A percentile compares a stretch with the other conserved stretches of the same genome.
These are phyloP conservation scores for Pythium sp. DNA, from an alignment of 352 stramenopile genomes.

Conservation along the genomic window DNA sequence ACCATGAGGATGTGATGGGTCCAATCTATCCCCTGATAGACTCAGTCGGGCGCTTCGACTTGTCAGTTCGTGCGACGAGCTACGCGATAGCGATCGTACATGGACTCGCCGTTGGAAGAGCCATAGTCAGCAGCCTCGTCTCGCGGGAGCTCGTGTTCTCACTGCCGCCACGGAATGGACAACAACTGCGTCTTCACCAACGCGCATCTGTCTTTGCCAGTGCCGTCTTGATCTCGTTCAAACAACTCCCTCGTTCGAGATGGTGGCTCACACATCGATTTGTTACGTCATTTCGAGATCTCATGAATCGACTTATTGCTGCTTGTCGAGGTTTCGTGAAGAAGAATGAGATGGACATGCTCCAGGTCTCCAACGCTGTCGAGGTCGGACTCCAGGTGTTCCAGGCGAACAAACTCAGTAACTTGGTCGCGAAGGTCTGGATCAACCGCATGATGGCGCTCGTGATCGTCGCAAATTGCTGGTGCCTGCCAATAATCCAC, in stretches of 20 bases:
- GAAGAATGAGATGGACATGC: background rate
- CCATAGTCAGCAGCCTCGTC: constrained; percentile 7
- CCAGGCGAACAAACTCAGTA: constrained; percentile 22
- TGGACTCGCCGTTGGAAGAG: constrained; percentile 8
- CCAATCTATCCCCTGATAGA: background rate
- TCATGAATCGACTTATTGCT: background rate
- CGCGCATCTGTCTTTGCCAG: background rate
- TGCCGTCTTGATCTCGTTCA: background rate
- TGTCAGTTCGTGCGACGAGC: background rate
- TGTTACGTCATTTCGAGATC: background rate
- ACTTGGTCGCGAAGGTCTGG: constrained; percentile 12
- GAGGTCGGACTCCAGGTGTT: constrained; percentile 25
- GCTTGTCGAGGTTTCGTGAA: background rate
- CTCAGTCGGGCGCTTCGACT: background rate
- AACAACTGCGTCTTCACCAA: background rate
- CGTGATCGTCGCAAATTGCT: constrained; percentile 22
- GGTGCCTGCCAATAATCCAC: constrained; percentile 18
- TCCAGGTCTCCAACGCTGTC: background rate
- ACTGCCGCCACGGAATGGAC: background rate
- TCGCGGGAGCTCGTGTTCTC: constrained; percentile 20
- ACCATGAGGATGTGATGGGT: background rate
- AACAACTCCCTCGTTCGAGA: background rate
- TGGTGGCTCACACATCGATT: constrained; percentile 6
- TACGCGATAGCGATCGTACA: constrained; percentile 13
- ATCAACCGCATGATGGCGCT: constrained; percentile 20